Evolutionary conservation across 805 yeast species (phyloP).

Genomic region (Lipomyces yamanashiensis): DNA sequence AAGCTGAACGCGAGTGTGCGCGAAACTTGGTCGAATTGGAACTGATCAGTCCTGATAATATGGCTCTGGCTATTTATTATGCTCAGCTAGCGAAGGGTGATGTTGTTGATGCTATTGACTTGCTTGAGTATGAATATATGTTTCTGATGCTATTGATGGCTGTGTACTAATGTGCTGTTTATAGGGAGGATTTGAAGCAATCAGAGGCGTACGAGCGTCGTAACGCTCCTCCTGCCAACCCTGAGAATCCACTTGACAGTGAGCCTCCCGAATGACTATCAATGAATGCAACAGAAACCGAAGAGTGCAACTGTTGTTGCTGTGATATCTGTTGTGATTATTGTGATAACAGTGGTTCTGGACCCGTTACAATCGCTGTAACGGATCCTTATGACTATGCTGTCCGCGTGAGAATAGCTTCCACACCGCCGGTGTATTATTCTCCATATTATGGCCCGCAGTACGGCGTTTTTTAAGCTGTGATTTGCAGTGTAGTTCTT

Average conservation of each 20-base stretch:
- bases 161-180: background rate
- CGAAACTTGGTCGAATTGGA: constrained; percentile 31
- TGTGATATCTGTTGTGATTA: constrained; percentile 11
- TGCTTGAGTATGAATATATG: constrained; percentile 23
- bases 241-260: constrained; percentile 10
- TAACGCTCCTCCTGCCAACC: constrained; percentile 14
- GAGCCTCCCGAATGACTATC: constrained; percentile 22
- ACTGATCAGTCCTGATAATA: constrained; percentile 26
- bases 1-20: constrained; percentile 31
- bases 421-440: background rate
- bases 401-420: constrained; percentile 1
- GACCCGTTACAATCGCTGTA: background rate
- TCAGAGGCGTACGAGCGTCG: constrained; percentile 23
- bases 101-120: constrained; percentile 31
- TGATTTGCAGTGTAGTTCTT: too few relatives aligned
- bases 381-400: constrained; percentile 3
- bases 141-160: background rate
- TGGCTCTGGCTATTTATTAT: constrained; percentile 34
- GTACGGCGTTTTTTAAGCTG: too few relatives aligned
- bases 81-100: constrained; percentile 35
- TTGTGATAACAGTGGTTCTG: background rate
- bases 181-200: constrained; percentile 29
- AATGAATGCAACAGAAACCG: constrained; percentile 2
- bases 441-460: background rate
- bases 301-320: constrained; percentile 7